phyloP scores from a whole-genome alignment of 306 rosid genomes.

The Citrullus mucosospermus region DNA sequence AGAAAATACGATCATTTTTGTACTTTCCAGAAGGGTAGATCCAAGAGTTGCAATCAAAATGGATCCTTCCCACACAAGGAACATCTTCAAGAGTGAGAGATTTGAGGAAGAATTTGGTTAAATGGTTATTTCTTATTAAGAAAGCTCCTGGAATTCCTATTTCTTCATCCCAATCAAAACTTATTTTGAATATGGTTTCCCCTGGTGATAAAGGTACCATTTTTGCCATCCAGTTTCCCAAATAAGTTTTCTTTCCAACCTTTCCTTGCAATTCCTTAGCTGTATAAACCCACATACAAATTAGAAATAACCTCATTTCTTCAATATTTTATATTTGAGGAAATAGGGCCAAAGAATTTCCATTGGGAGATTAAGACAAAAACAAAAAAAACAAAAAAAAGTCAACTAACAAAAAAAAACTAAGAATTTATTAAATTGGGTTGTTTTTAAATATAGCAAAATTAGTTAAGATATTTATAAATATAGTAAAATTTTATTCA shows the following conservation, averaged over 20 bases:
- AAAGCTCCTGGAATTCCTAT: slow-evolving; percentile 68
- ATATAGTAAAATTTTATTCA: too few species aligned
- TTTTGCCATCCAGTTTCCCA: slow-evolving; percentile 46
- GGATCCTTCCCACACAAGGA: slow-evolving; percentile 46
- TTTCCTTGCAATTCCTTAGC: slow-evolving; percentile 43
- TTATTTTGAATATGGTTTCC: slow-evolving; percentile 36
- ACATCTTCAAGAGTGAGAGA: slow-evolving; percentile 50
- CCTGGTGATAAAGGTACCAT: slow-evolving; percentile 29
- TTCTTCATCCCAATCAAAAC: slow-evolving; percentile 51
- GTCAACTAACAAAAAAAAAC: too few species aligned
- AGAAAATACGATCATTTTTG: slow-evolving; percentile 50
- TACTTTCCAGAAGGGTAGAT: slow-evolving; percentile 36
- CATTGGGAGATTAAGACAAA: too few species aligned
- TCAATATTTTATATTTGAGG: too few species aligned
- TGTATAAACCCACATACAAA: not conserved
- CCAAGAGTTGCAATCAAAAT: slow-evolving; percentile 60
- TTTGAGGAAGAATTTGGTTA: slow-evolving; percentile 52
- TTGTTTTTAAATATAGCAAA: too few species aligned
- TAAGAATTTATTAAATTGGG: too few species aligned
- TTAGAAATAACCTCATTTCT: too few species aligned
- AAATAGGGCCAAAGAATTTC: too few species aligned
- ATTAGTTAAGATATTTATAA: too few species aligned
- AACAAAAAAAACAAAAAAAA: too few species aligned
- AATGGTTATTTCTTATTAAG: slow-evolving; percentile 48
- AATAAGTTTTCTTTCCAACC: slow-evolving; percentile 42